Base-by-base conservation (phyloP, 257 asterid species). In the Galeopsis tetrahit region DNA sequence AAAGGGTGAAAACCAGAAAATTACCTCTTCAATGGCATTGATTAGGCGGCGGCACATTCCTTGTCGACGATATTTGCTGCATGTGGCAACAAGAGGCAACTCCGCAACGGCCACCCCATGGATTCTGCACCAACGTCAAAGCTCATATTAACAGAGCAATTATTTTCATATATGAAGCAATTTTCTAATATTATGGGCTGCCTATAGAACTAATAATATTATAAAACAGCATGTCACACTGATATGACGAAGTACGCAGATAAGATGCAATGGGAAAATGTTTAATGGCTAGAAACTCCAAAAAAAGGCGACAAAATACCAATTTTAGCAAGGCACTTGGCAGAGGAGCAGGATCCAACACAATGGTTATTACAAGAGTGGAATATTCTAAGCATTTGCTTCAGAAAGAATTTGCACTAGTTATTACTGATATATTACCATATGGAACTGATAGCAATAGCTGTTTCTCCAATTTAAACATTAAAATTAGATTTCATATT, bases 21-120 rank as follows among this genome's bases (percentile, higher is more conserved):
- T 72, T 82, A 95, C 99, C 96, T 80, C 86, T 88, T 92, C 96
- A 40, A 92, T 82, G 8, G 94, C 82, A 78, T 81, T 82, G 78
- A 95, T 78, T 36, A 95, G 88, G 65, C 86, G 94, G 70, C 96
- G 95, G 73, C 99, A 95, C 96, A 95, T 80, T 80, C 99, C 99
- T 76, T 83, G 96, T 62, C 99, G 97, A 38, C 97, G 98, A 76
- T 87, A 75, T 78, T 85, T 88, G 79, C 92, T 90, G 81, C 99
- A 95, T 46, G 99, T 95, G 73, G 98, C 99, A 66, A 95, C 81
- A 56, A 95, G 85, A 67, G 99, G 99, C 92, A 95, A 75, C 85
- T 95, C 99, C 42, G 99, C 99, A 64, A 95, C 96, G 72, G 81
- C 79, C 69, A 82, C 89, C 63, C 99, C 96, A 28, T 95, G 99